Percentiles rank a stretch among this genome's conserved stretches.
phyloP scores from a whole-genome alignment of 1,284 basidiomycete genomes.

The Cutaneotrichosporon sp. region DNA sequence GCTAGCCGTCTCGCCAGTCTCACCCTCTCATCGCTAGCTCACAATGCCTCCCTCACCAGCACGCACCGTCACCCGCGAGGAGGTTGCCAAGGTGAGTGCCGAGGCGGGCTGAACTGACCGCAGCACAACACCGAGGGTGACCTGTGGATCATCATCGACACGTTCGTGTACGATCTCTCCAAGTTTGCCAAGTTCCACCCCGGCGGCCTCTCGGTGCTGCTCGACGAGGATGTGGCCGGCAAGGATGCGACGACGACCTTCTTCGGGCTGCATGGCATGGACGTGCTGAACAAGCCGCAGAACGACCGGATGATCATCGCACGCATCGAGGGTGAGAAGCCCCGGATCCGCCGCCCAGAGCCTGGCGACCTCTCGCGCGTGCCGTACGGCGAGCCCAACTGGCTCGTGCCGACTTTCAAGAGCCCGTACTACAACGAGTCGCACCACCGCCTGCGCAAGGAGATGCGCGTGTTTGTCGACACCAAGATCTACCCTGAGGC shows the following conservation, averaged over 20 bases:
- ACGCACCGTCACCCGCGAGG: slow-evolving; percentile 38
- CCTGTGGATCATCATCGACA: slow-evolving; percentile 79
- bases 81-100: slow-evolving; percentile 53
- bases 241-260: slow-evolving; percentile 83
- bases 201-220: slow-evolving; percentile 75
- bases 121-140: slow-evolving; percentile 77
- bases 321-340: slow-evolving; percentile 65
- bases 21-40: background rate
- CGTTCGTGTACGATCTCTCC: slow-evolving; percentile 78
- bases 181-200: slow-evolving; percentile 79
- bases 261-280: slow-evolving; percentile 77
- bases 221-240: slow-evolving; percentile 74
- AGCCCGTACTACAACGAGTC: slow-evolving; percentile 80
- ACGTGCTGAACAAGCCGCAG: slow-evolving; percentile 72
- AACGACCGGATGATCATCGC: slow-evolving; percentile 72
- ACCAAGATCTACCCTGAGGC: slow-evolving; percentile 58
- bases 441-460: slow-evolving; percentile 54
- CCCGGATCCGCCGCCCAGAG: slow-evolving; percentile 60
- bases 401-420: slow-evolving; percentile 75
- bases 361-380: slow-evolving; percentile 63
- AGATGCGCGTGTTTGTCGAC: slow-evolving; percentile 60
- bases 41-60: slow-evolving; percentile 27
- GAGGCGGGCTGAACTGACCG: background rate
- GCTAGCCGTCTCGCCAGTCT: background rate
- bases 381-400: slow-evolving; percentile 81